Conservation (phyloP, 129 eudicot species). For the Heracleum sosnowskyi region DNA sequence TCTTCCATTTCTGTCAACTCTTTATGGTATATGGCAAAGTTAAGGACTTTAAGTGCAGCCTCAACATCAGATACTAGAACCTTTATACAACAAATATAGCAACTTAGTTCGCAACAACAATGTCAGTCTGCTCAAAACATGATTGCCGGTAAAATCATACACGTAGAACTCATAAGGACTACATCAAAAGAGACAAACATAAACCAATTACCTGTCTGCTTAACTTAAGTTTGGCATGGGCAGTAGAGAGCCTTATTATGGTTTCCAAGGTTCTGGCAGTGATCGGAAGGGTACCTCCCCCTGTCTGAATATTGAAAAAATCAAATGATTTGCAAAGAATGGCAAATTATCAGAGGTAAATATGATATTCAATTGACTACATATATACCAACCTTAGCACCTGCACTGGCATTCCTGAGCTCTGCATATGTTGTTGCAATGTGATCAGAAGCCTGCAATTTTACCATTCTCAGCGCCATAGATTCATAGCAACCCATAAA, state of each 20-base stretch:
- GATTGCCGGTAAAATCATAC: background rate
- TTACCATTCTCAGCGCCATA: conserved; percentile 5
- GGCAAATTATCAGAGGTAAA: background rate
- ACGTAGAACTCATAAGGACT: background rate
- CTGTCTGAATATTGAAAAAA: conserved; percentile 34
- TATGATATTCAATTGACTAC: background rate
- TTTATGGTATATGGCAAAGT: conserved; percentile 92
- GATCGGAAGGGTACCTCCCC: conserved; percentile 93
- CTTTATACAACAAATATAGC: conserved; percentile 20
- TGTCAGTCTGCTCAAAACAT: background rate
- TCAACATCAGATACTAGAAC: conserved; percentile 78
- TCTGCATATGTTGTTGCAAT: conserved; percentile 98
- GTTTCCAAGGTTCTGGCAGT: conserved; percentile 99
- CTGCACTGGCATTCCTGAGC: conserved; percentile 78
- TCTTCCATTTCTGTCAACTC: conserved; percentile 97
- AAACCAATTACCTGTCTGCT: conserved; percentile 64
- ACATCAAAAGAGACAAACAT: background rate
- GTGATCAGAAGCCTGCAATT: conserved; percentile 77
- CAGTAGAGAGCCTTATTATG: conserved; percentile 90
- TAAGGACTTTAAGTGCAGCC: conserved; percentile 89
- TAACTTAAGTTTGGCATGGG: conserved; percentile 89
- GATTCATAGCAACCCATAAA: background rate
- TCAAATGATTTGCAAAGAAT: background rate
- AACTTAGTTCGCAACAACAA: conserved; percentile 1
- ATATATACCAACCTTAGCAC: conserved; percentile 53